Percentiles rank a stretch among this genome's conserved stretches.
Evolutionary conservation across 179 eudicot genomes (phyloP).

Genomic region (Monotropa hypopitys): DNA sequence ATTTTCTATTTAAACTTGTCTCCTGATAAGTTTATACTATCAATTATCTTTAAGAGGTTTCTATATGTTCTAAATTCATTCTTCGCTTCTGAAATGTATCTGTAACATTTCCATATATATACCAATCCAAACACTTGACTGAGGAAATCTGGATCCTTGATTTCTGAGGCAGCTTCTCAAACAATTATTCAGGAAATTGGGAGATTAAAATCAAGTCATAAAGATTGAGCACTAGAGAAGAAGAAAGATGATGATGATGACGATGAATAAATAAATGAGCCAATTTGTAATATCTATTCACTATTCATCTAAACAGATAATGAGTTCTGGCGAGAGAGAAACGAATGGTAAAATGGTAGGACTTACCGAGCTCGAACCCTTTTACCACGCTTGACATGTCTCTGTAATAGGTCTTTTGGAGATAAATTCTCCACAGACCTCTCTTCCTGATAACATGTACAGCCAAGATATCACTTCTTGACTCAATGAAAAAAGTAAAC

Average conservation of each 20-base stretch:
- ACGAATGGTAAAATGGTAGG: not conserved
- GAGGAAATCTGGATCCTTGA: not conserved
- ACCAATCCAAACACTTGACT: not conserved
- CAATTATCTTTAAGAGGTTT: too few species aligned
- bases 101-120: too few species aligned
- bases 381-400: constrained; percentile 69
- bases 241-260: too few species aligned
- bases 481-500: not conserved
- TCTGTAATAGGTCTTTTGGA: constrained; percentile 40
- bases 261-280: not conserved
- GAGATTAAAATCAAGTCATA: not conserved
- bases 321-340: not conserved
- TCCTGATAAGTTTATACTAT: too few species aligned
- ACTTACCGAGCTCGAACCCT: constrained; percentile 64
- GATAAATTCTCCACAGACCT: constrained; percentile 30
- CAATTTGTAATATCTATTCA: not conserved
- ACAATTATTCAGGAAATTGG: not conserved
- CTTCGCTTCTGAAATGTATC: too few species aligned
- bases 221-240: not conserved
- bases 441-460: constrained; percentile 30
- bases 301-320: not conserved
- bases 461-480: not conserved
- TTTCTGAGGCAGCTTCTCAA: not conserved
- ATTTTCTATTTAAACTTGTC: too few species aligned
- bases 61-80: too few species aligned